Base-by-base conservation (phyloP, 768 basidiomycete species). In the Mycena venus region DNA sequence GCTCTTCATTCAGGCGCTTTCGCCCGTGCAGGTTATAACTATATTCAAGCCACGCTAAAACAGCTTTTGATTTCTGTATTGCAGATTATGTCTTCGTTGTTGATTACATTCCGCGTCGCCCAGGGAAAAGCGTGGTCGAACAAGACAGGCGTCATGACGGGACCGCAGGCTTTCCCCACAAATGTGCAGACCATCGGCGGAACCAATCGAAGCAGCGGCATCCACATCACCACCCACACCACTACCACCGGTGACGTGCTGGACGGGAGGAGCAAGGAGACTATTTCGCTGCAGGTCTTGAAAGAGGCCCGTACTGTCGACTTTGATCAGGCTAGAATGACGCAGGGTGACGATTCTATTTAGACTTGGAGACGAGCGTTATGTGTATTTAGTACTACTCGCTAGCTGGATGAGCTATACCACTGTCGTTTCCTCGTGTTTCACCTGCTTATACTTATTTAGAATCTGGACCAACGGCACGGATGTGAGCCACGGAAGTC, bases 91-190 rank as follows among this genome's bases (percentile, higher is more conserved):
- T 47, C 53, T 8, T 36, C 66, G 4, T 23, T 58, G 32, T 34
- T 78, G 38, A 74, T 80, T 47, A 72, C 76, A 17, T 78, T 72
- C 42, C 64, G 76, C 14, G 42, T 77, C 4, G 68, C 69, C 1
- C 74, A 72, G 32, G 76, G 76, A 9, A 66, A 63, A 23, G 59
- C 56, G 4, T 77, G 76, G 76, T 76, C 75, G 21, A n/a, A 51
- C 15, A 29, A 56, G 11, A 61, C 44, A 14, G 34, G 25, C 51
- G n/a, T 27, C 4, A 31, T 60, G 55, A 32, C 19, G 5, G 49
- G 27, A 17, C 34, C 25, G 66, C 11, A 56, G 11, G 38, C 29
- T 42, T 42, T 51, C 23, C 49, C 49, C 36, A 15, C 10, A 15
- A n/a, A 12, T 32, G 29, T 42, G 27, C 58, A 38, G 5, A 36